phyloP scores from a whole-genome alignment of 1,284 basidiomycete genomes.

The Austroboletus novae-zelandiae region DNA sequence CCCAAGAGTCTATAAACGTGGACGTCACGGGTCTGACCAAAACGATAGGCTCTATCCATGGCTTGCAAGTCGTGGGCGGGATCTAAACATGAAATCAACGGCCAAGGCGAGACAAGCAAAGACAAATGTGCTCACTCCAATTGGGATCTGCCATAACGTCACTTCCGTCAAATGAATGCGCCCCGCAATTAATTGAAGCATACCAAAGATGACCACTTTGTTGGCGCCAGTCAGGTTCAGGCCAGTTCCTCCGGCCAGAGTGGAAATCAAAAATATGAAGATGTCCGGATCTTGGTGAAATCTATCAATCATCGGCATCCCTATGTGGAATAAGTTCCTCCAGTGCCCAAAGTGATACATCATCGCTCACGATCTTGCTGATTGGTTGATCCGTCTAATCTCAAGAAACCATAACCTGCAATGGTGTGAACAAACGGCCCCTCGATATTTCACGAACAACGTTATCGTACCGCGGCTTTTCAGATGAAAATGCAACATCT shows the following conservation, averaged over 20 bases:
- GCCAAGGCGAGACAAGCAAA: background rate
- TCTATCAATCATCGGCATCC: constrained; percentile 78
- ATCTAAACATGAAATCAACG: constrained; percentile 42
- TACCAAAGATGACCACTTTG: constrained; percentile 84
- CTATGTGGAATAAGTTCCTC: constrained; percentile 38
- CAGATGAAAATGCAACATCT: constrained; percentile 76
- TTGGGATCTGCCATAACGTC: constrained; percentile 64
- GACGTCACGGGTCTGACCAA: constrained; percentile 86
- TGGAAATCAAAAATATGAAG: constrained; percentile 80
- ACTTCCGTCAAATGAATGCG: background rate
- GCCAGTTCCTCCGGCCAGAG: constrained; percentile 74
- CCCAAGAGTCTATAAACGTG: constrained; percentile 82
- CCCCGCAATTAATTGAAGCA: constrained; percentile 18
- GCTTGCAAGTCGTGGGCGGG: constrained; percentile 86
- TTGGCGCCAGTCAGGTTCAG: constrained; percentile 77
- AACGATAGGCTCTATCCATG: constrained; percentile 87
- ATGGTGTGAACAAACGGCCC: background rate
- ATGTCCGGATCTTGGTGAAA: constrained; percentile 76
- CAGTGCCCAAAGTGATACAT: background rate
- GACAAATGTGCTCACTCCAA: constrained; percentile 64
- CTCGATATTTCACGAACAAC: background rate
- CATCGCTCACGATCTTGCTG: constrained; percentile 56
- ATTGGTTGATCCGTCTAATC: constrained; percentile 71
- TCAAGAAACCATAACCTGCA: constrained; percentile 62
- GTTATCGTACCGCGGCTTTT: constrained; percentile 43